These are phyloP conservation scores for Dendrobium chrysotoxum DNA, from an alignment of 106 monocot species.

Conservation along the genomic window DNA sequence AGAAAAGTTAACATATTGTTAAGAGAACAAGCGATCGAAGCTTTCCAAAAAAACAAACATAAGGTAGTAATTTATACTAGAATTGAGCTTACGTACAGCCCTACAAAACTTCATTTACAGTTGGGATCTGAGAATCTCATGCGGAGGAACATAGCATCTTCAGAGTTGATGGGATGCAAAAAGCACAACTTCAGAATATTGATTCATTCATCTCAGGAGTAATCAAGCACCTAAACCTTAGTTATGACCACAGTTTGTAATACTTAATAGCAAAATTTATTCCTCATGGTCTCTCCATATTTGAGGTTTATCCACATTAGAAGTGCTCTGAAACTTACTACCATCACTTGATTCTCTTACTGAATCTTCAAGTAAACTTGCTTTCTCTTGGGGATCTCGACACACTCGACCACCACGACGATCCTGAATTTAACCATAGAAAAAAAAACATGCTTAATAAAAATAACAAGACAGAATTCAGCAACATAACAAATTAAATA, in stretches of 20 bases:
- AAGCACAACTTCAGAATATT: not conserved
- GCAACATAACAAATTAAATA: not conserved
- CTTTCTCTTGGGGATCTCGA: slow-evolving; percentile 24
- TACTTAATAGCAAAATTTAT: not conserved
- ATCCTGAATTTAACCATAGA: slow-evolving; percentile 21
- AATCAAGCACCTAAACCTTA: not conserved
- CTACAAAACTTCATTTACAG: not conserved
- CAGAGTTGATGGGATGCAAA: not conserved
- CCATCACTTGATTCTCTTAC: slow-evolving; percentile 22
- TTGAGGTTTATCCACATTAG: slow-evolving; percentile 9
- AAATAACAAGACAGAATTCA: not conserved
- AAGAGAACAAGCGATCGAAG: not conserved
- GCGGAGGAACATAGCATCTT: not conserved
- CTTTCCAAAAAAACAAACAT: not conserved
- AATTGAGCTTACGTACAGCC: not conserved
- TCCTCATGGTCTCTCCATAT: slow-evolving; percentile 25
- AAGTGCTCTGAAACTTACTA: slow-evolving; percentile 19
- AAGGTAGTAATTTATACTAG: not conserved
- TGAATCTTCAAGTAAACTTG: slow-evolving; percentile 21
- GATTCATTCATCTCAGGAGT: not conserved
- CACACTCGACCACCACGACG: slow-evolving; percentile 27
- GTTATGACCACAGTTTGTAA: not conserved
- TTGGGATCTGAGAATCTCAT: not conserved
- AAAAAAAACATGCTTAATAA: not conserved
- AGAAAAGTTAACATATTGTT: not conserved